Base-by-base conservation (phyloP, 495 filamentous ascomycete genomes). In the Parachaetomium inaequale region DNA sequence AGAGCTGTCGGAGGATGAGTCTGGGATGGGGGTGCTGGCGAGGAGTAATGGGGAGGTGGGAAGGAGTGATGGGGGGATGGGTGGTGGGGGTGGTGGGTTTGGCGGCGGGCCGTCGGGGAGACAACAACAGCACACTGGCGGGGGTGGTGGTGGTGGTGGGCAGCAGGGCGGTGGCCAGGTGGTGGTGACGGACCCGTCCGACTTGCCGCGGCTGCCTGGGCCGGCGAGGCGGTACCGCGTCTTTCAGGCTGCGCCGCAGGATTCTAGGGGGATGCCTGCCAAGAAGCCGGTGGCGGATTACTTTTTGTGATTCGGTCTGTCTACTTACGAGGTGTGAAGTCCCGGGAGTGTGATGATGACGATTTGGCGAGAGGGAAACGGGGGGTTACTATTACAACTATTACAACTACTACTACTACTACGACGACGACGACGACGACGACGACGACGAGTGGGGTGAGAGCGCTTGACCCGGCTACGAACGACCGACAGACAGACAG, bases 261-360 rank as follows among this genome's bases (percentile, higher is more conserved):
- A 98, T 75, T 89, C 88, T 43, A 85, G 95, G 74, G 94, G 94
- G 14, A 97, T 98, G 94, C 94, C 94, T 70, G 94, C 94, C 46
- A 98, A 98, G 83, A 98, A 98, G 77, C 94, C 94, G 49, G 89
- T 94, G 63, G 93, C 92, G 66, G 93, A 98, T 78, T 98, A 98
- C 81, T 98, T 98, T 71, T 78, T 98, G 81, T 84, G 73, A 69
- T 10, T 19, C 0, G 25, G 19, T 15, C 4, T 21, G 31, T 54
- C n/a, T n/a, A n/a, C n/a, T n/a, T n/a, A n/a, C n/a, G n/a, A n/a
- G n/a, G n/a, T n/a, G n/a, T n/a, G n/a, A n/a, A n/a, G n/a, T n/a
- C n/a, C n/a, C n/a, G n/a, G n/a, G n/a, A n/a, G n/a, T n/a, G n/a
- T n/a, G n/a, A n/a, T n/a, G n/a, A n/a, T n/a, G n/a, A n/a, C n/a